These are phyloP conservation scores for Daldinia sp. DNA, from an alignment of 2,329 filamentous ascomycete species.

Conservation along the genomic window DNA sequence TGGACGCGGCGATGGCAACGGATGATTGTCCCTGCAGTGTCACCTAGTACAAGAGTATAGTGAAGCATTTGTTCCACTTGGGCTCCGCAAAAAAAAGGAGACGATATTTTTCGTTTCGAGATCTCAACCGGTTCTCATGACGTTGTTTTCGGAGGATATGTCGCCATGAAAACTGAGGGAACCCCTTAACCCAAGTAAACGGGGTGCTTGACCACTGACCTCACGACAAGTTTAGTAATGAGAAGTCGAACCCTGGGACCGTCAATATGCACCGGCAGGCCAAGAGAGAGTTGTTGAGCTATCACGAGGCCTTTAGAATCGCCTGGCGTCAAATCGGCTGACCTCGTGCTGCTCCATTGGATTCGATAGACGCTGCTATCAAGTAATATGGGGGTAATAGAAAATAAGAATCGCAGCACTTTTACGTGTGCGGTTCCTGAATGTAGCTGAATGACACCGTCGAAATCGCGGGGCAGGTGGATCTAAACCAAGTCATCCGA, in stretches of 20 bases:
- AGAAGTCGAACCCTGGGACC: slow-evolving; percentile 34
- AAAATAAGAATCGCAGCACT: slow-evolving; percentile 38
- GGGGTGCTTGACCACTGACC: slow-evolving; percentile 29
- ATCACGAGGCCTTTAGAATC: slow-evolving; percentile 43
- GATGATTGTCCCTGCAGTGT: slow-evolving; percentile 38
- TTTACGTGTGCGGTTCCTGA: slow-evolving; percentile 35
- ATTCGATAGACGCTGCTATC: slow-evolving; percentile 42
- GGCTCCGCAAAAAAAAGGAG: slow-evolving; percentile 35
- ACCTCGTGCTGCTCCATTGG: slow-evolving; percentile 40
- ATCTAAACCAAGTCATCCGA: slow-evolving; percentile 36
- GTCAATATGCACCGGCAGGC: slow-evolving; percentile 30
- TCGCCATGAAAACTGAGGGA: slow-evolving; percentile 34
- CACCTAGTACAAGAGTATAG: slow-evolving; percentile 23
- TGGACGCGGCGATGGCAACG: slow-evolving; percentile 25
- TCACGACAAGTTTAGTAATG: slow-evolving; percentile 38
- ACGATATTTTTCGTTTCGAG: slow-evolving; percentile 26
- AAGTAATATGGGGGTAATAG: slow-evolving; percentile 49
- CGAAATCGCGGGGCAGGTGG: slow-evolving; percentile 43
- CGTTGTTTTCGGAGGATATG: slow-evolving; percentile 37
- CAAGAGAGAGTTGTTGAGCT: slow-evolving; percentile 30
- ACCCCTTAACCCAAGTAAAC: slow-evolving; percentile 18
- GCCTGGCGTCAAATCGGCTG: slow-evolving; percentile 44
- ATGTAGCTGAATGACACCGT: slow-evolving; percentile 25
- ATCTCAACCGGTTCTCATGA: slow-evolving; percentile 32
- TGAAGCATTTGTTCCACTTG: slow-evolving; percentile 17